Conservation (phyloP, 1,284 basidiomycete genomes). For the Irpex rosettiformis region DNA sequence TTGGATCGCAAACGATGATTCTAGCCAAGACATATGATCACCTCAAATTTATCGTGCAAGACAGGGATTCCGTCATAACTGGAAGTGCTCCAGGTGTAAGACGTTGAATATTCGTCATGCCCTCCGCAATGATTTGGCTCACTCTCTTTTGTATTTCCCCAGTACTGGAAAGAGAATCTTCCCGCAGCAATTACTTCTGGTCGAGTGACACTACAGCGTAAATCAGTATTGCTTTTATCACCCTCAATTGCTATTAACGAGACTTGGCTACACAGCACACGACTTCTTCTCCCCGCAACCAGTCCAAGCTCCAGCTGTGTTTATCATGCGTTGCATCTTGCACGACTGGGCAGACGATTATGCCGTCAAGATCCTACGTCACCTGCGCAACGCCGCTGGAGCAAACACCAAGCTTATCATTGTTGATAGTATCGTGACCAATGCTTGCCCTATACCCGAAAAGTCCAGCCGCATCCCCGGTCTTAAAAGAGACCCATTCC, state of each 20-base stretch:
- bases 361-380: constrained; percentile 21
- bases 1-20: constrained; percentile 19
- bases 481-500: neutral
- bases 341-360: constrained; percentile 27
- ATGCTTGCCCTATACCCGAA: constrained; percentile 7
- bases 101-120: neutral
- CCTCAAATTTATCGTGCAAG: constrained; percentile 23
- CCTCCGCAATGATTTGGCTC: neutral
- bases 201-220: constrained; percentile 14
- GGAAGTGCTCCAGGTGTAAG: constrained; percentile 15
- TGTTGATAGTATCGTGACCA: constrained; percentile 10
- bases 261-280: constrained; percentile 13
- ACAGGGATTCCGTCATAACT: constrained; percentile 26
- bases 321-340: constrained; percentile 23
- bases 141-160: neutral
- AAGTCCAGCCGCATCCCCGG: constrained; percentile 1
- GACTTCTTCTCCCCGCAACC: constrained; percentile 32
- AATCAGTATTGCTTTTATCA: neutral
- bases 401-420: constrained; percentile 13
- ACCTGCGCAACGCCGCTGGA: constrained; percentile 21
- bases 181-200: constrained; percentile 9
- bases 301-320: constrained; percentile 22
- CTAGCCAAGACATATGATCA: constrained; percentile 20
- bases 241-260: neutral
- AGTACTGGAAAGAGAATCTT: constrained; percentile 12